Conservation (phyloP, 2,329 filamentous ascomycete species). For the Sporothrix protearum region DNA sequence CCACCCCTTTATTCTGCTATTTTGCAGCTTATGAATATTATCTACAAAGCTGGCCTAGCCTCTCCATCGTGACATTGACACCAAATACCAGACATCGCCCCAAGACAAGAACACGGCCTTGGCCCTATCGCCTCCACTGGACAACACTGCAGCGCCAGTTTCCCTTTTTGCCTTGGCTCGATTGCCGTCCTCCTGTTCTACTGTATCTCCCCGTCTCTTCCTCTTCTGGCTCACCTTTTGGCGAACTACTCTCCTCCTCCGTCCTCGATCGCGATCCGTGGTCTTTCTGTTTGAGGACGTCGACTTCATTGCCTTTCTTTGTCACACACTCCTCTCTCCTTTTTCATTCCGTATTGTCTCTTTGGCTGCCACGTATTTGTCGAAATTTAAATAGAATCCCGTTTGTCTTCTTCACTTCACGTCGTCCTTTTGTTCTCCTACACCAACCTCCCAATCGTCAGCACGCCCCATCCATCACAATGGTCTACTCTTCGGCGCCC, state of each 20-base stretch:
- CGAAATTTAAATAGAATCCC: too few relatives aligned
- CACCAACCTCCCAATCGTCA: not conserved
- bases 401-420: not conserved
- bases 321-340: not conserved
- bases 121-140: not conserved
- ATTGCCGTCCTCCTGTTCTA: not conserved
- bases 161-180: not conserved
- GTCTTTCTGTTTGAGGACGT: not conserved
- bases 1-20: not conserved
- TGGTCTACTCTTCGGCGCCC: constrained; percentile 26
- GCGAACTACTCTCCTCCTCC: not conserved
- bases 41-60: constrained; percentile 14
- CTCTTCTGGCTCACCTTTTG: not conserved
- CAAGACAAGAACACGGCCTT: constrained; percentile 5
- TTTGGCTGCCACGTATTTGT: too few relatives aligned
- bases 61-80: not conserved
- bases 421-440: not conserved
- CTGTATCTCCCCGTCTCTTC: not conserved
- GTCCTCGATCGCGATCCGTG: not conserved
- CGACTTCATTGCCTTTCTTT: not conserved
- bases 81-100: not conserved
- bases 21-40: not conserved
- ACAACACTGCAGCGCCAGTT: not conserved
- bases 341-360: too few relatives aligned
- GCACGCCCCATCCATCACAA: constrained; percentile 3